phyloP scores from a whole-genome alignment of 768 basidiomycete species.

The Pleurotus ostreatus region DNA sequence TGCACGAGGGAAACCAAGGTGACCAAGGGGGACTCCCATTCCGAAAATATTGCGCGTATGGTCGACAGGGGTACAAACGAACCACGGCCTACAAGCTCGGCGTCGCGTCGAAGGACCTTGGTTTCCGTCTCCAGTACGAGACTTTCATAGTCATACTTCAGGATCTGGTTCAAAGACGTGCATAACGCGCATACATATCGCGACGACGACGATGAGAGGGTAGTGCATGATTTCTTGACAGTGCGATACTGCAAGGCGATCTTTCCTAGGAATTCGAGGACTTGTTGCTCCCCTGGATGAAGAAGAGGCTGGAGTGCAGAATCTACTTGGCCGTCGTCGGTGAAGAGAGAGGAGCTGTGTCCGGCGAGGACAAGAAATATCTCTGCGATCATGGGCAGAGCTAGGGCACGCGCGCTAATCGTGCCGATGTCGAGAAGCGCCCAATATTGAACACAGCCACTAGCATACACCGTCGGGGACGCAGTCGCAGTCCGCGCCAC shows the following conservation, averaged over 20 bases:
- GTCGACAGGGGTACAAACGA: slow-evolving; percentile 86
- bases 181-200: slow-evolving; percentile 80
- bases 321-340: slow-evolving; percentile 50
- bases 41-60: slow-evolving; percentile 76
- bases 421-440: background rate
- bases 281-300: slow-evolving; percentile 86
- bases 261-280: slow-evolving; percentile 72
- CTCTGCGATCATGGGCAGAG: slow-evolving; percentile 74
- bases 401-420: too few relatives aligned
- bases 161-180: slow-evolving; percentile 65
- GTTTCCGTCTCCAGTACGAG: slow-evolving; percentile 79
- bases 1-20: slow-evolving; percentile 64
- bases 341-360: slow-evolving; percentile 83
- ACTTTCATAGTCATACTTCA: slow-evolving; percentile 76
- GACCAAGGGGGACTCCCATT: slow-evolving; percentile 85
- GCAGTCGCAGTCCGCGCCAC: background rate
- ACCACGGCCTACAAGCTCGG: slow-evolving; percentile 70
- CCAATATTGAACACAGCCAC: background rate
- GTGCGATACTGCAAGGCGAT: slow-evolving; percentile 74
- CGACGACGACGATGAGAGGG: slow-evolving; percentile 57
- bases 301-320: slow-evolving; percentile 67
- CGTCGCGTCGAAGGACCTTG: slow-evolving; percentile 71
- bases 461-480: background rate
- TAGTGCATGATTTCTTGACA: slow-evolving; percentile 54
- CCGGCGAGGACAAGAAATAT: slow-evolving; percentile 83